These are phyloP conservation scores for Penicillium brasilianum DNA, from an alignment of 2,329 filamentous ascomycete genomes.

Conservation along the genomic window DNA sequence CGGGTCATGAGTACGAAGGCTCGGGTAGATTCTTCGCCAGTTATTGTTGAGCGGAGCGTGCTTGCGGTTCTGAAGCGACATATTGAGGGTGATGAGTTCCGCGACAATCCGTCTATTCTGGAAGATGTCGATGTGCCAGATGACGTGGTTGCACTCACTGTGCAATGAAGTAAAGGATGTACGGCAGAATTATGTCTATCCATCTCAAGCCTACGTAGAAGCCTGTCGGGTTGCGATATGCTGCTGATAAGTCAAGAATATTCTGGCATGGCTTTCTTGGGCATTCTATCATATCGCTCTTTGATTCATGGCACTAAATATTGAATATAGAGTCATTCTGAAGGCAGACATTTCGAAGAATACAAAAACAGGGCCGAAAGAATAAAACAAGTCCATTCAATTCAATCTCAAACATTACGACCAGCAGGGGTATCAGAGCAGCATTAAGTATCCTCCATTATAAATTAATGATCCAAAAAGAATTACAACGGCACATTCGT, in stretches of 20 bases:
- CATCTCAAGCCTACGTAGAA: background rate
- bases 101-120: constrained; percentile 18
- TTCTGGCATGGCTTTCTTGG: background rate
- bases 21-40: constrained; percentile 9
- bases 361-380: background rate
- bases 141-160: constrained; percentile 12
- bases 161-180: background rate
- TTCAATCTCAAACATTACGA: background rate
- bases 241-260: background rate
- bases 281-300: background rate
- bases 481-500: background rate
- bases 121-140: constrained; percentile 19
- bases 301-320: background rate
- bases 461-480: too few species aligned
- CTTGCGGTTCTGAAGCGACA: constrained; percentile 16
- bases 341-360: background rate
- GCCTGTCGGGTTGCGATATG: background rate
- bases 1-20: constrained; percentile 16
- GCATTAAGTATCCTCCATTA: background rate
- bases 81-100: constrained; percentile 18
- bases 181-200: background rate
- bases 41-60: constrained; percentile 24
- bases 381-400: background rate
- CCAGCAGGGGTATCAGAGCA: background rate
- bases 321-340: too few species aligned